Percentiles rank a stretch among this genome's conserved stretches.
These are phyloP conservation scores for Arthrobotrys megalospora DNA, from an alignment of 2,329 filamentous ascomycete genomes.

Conservation along the genomic window DNA sequence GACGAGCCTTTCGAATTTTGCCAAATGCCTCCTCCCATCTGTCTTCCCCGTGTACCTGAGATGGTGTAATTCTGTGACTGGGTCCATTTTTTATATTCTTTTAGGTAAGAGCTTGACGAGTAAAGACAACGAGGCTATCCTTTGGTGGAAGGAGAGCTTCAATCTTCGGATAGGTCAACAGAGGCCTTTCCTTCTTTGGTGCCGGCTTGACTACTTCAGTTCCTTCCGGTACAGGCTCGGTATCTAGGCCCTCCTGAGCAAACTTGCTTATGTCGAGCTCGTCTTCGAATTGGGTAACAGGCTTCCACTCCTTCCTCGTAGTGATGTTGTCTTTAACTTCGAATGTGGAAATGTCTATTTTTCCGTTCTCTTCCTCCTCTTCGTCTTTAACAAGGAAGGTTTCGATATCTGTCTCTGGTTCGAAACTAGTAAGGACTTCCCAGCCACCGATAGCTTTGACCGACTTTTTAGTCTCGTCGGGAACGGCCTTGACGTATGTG, in stretches of 20 bases:
- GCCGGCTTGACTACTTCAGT: slow-evolving; percentile 22
- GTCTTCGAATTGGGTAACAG: slow-evolving; percentile 45
- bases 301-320: slow-evolving; percentile 44
- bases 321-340: slow-evolving; percentile 55
- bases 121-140: slow-evolving; percentile 49
- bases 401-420: slow-evolving; percentile 54
- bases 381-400: slow-evolving; percentile 46
- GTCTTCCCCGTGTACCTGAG: slow-evolving; percentile 64
- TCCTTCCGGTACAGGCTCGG: slow-evolving; percentile 14
- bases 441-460: slow-evolving; percentile 47
- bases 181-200: slow-evolving; percentile 41
- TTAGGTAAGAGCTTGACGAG: slow-evolving; percentile 47
- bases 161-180: slow-evolving; percentile 56
- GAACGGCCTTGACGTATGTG: slow-evolving; percentile 44
- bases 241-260: slow-evolving; percentile 20
- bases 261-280: slow-evolving; percentile 43
- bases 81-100: slow-evolving; percentile 54
- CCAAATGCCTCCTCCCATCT: slow-evolving; percentile 64
- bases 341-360: slow-evolving; percentile 30
- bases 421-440: slow-evolving; percentile 58
- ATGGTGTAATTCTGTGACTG: slow-evolving; percentile 62
- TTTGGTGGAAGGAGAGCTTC: slow-evolving; percentile 54
- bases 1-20: slow-evolving; percentile 63
- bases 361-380: slow-evolving; percentile 36
- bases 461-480: slow-evolving; percentile 47